Conservation (phyloP, 2,329 filamentous ascomycete species). For the Mollisiaceae sp. region DNA sequence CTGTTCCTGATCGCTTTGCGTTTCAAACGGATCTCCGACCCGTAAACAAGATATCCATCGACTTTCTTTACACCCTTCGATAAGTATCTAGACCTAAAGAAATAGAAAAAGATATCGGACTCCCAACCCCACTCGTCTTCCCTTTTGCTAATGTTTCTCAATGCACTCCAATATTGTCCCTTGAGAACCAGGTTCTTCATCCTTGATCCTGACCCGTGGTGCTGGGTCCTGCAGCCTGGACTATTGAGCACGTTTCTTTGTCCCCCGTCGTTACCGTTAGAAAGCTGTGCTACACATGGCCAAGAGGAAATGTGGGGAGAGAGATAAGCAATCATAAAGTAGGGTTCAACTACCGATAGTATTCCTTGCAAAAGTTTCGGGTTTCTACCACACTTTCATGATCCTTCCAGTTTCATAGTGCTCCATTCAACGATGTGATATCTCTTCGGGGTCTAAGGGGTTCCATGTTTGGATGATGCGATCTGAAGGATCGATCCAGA, state of each 20-base stretch:
- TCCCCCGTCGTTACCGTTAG: neutral
- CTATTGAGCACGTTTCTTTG: conserved; percentile 1
- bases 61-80: neutral
- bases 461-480: too few relatives aligned
- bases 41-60: neutral
- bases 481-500: too few relatives aligned
- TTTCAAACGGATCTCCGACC: neutral
- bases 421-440: neutral
- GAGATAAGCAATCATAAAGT: neutral
- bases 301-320: neutral
- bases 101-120: neutral
- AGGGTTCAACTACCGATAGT: neutral
- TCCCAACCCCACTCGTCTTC: neutral
- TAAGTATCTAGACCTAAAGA: neutral
- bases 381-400: neutral
- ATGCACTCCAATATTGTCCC: neutral
- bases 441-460: neutral
- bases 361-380: neutral
- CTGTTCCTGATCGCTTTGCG: neutral
- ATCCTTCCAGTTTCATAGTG: neutral
- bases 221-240: neutral
- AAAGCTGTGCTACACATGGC: neutral
- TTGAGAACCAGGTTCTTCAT: neutral
- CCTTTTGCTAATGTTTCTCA: neutral
- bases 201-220: neutral